A percentile compares a stretch with the other conserved stretches of the same genome.
These are phyloP conservation scores for Boeremia exigua DNA, from an alignment of 2,329 filamentous ascomycete genomes.

Conservation along the genomic window DNA sequence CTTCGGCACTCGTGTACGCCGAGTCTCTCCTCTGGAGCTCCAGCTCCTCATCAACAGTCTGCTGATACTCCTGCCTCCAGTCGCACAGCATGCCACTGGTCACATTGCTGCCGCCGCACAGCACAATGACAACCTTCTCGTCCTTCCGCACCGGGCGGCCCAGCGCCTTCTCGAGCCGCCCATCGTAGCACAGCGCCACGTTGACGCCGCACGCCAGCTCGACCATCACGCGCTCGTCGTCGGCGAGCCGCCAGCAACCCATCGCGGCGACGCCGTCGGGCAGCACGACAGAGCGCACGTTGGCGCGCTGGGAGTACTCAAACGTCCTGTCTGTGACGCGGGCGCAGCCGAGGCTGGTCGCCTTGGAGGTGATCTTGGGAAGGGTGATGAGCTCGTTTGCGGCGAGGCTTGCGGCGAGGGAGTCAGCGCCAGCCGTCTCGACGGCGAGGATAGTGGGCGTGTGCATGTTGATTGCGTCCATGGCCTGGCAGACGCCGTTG, in stretches of 20 bases:
- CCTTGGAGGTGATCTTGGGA: conserved; percentile 74
- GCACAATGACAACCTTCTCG: conserved; percentile 79
- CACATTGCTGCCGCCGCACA: conserved; percentile 73
- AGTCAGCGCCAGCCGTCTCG: conserved; percentile 78
- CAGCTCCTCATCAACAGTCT: conserved; percentile 22
- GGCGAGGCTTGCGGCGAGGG: conserved; percentile 67
- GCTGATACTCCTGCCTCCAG: conserved; percentile 53
- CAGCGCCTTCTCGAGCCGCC: conserved; percentile 62
- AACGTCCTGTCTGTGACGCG: conserved; percentile 73
- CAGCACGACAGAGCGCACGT: conserved; percentile 68
- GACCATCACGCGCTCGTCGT: conserved; percentile 81
- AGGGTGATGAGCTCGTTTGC: conserved; percentile 66
- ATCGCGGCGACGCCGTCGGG: conserved; percentile 79
- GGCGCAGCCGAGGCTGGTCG: conserved; percentile 75
- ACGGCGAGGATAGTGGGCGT: conserved; percentile 67
- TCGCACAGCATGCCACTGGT: conserved; percentile 58
- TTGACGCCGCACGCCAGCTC: conserved; percentile 87
- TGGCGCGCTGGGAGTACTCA: conserved; percentile 63
- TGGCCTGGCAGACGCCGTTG: conserved; percentile 74
- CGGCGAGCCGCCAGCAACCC: conserved; percentile 76
- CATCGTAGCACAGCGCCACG: conserved; percentile 71
- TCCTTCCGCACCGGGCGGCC: conserved; percentile 68
- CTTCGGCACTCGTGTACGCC: conserved; percentile 19
- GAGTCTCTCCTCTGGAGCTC: conserved; percentile 27
- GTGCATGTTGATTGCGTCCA: conserved; percentile 56